These are phyloP conservation scores for Acanthamoeba triangularis DNA, from an alignment of 208 protist species.

Conservation along the genomic window DNA sequence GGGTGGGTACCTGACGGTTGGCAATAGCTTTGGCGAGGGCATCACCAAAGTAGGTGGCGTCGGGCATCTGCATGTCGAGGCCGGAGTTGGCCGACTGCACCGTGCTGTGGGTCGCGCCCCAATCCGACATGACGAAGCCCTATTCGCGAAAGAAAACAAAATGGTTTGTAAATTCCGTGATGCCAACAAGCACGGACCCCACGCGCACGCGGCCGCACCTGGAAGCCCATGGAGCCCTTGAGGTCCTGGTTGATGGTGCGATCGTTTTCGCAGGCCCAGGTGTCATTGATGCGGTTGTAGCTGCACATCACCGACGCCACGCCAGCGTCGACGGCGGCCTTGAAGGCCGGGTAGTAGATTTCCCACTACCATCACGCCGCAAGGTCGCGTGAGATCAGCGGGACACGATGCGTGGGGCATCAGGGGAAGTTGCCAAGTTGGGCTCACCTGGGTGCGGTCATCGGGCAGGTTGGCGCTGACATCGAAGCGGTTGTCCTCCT, in stretches of 20 bases:
- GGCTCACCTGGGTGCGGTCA: conserved; percentile 16
- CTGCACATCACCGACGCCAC: conserved; percentile 88
- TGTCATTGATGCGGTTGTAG: conserved; percentile 87
- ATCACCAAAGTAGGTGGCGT: conserved; percentile 77
- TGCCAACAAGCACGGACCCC: too few species aligned
- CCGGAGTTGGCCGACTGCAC: conserved; percentile 81
- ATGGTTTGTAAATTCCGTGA: too few species aligned
- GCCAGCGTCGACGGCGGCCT: conserved; percentile 84
- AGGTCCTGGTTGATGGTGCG: conserved; percentile 83
- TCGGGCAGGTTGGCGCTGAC: conserved; percentile 58
- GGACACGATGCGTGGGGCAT: too few species aligned
- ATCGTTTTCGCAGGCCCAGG: conserved; percentile 86
- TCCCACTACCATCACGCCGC: conserved; percentile 77
- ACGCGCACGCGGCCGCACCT: conserved; percentile 83
- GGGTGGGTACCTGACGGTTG: conserved; percentile 53
- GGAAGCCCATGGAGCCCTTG: conserved; percentile 87
- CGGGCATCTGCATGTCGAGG: conserved; percentile 91
- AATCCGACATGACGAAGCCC: conserved; percentile 83
- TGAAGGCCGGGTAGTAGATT: conserved; percentile 90
- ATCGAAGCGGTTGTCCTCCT: conserved; percentile 79
- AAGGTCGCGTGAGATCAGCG: not conserved
- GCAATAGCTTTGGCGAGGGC: conserved; percentile 41
- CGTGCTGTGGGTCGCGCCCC: conserved; percentile 89
- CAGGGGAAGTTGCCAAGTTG: too few species aligned
- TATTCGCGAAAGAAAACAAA: too few species aligned